phyloP scores from a whole-genome alignment of 202 grass and related monocot genomes.

The Elaeis oleifera region DNA sequence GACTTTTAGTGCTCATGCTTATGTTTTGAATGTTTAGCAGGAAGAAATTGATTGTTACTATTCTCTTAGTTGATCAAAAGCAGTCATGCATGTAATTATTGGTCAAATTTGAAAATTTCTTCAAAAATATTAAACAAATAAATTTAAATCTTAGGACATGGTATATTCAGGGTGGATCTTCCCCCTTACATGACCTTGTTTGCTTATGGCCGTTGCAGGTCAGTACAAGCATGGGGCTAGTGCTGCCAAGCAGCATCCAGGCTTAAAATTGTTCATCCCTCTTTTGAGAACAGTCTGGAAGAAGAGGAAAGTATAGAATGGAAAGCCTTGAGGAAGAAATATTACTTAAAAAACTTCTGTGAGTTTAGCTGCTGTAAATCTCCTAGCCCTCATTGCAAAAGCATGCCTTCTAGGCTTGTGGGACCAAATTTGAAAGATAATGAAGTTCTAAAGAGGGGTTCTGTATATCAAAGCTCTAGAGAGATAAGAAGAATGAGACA shows the following conservation, averaged over 20 bases:
- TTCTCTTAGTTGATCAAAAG: too few relatives aligned
- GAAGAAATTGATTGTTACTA: too few relatives aligned
- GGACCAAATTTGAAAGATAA: constrained; percentile 23
- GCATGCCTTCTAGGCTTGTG: constrained; percentile 54
- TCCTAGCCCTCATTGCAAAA: constrained; percentile 70
- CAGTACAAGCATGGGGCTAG: too few relatives aligned
- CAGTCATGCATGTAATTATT: too few relatives aligned
- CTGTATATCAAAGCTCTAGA: constrained; percentile 81
- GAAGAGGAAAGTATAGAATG: constrained; percentile 33
- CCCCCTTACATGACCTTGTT: too few relatives aligned
- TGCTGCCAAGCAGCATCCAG: not conserved
- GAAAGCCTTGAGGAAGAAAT: constrained; percentile 18
- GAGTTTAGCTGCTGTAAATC: constrained; percentile 28
- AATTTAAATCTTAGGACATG: too few relatives aligned
- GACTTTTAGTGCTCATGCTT: too few relatives aligned
- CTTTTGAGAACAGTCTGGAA: constrained; percentile 19
- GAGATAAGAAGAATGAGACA: constrained; percentile 72
- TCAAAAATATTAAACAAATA: too few relatives aligned
- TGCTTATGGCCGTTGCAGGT: too few relatives aligned
- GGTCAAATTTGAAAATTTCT: too few relatives aligned
- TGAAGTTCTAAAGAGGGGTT: constrained; percentile 49
- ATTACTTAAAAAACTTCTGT: constrained; percentile 29
- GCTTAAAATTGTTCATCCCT: constrained; percentile 21
- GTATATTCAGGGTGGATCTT: too few relatives aligned
- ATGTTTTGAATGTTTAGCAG: too few relatives aligned